phyloP scores from a whole-genome alignment of 2,329 filamentous ascomycete species.

The Alternaria sp. region DNA sequence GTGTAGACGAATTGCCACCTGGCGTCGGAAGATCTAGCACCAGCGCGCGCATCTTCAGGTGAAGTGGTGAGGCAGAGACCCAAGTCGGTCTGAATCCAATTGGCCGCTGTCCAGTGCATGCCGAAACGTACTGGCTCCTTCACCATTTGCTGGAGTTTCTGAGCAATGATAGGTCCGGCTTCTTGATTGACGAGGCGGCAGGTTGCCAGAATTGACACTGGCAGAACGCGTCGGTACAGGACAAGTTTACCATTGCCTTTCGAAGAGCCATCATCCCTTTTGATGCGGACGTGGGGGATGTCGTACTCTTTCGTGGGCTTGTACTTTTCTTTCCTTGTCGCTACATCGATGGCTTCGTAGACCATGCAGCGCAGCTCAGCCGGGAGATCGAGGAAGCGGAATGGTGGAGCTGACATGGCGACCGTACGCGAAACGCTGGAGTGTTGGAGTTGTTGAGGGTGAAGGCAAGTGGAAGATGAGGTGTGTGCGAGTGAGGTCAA shows the following conservation, averaged over 20 bases:
- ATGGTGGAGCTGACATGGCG: neutral
- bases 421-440: neutral
- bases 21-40: too few species aligned
- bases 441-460: neutral
- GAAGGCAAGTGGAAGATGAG: neutral
- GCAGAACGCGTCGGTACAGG: neutral
- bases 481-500: neutral
- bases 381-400: neutral
- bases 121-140: neutral
- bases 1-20: too few species aligned
- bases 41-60: too few species aligned
- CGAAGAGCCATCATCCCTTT: too few species aligned
- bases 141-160: neutral
- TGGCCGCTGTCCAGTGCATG: neutral
- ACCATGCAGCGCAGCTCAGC: neutral
- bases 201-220: neutral
- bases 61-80: rapidly evolving
- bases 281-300: too few species aligned
- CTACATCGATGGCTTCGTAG: neutral
- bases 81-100: too few species aligned
- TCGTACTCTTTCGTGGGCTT: rapidly evolving
- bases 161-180: neutral
- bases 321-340: neutral
- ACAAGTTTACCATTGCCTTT: neutral
- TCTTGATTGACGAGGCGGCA: neutral